Percentiles rank a stretch among this genome's conserved stretches.
Evolutionary conservation across 164 flowering plant genomes (phyloP).

Genomic region (Buxus sempervirens): DNA sequence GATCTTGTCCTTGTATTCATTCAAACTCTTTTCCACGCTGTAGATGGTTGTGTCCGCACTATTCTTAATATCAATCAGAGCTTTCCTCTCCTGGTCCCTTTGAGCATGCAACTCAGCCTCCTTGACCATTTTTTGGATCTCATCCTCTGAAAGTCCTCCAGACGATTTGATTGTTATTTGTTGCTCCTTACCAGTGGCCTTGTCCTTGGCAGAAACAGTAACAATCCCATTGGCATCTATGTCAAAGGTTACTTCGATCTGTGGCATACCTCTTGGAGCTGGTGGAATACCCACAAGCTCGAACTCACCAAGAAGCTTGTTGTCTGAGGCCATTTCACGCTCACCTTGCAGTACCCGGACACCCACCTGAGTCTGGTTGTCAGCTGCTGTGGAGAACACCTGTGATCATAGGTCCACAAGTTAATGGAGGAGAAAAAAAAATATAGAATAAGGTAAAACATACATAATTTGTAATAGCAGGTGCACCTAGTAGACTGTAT

Average conservation of each 20-base stretch:
- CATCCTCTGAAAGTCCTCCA: constrained; percentile 51
- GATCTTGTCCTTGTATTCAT: constrained; percentile 46
- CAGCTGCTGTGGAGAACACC: constrained; percentile 63
- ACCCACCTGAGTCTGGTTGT: constrained; percentile 61
- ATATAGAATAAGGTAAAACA: not conserved
- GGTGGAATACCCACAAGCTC: constrained; percentile 56
- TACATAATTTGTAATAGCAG: not conserved
- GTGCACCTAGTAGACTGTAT: not conserved
- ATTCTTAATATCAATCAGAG: constrained; percentile 43
- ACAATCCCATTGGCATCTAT: constrained; percentile 62
- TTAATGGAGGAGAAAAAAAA: too few relatives aligned
- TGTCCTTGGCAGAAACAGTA: constrained; percentile 56
- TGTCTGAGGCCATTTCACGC: constrained; percentile 54
- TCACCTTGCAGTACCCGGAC: constrained; percentile 54
- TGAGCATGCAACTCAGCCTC: constrained; percentile 54
- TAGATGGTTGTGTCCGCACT: constrained; percentile 48
- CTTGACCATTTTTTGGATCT: constrained; percentile 53
- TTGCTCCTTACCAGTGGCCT: constrained; percentile 45
- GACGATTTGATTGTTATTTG: constrained; percentile 56
- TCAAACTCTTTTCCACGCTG: constrained; percentile 53
- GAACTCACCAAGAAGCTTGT: constrained; percentile 52
- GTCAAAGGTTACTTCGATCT: constrained; percentile 57
- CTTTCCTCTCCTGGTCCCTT: constrained; percentile 45
- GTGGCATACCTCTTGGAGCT: constrained; percentile 57
- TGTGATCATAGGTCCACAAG: constrained; percentile 14